A percentile compares a stretch with the other conserved stretches of the same genome.
Evolutionary conservation across 192 early-diverging fungal genomes (phyloP).

Genomic region (Gigaspora rosea): DNA sequence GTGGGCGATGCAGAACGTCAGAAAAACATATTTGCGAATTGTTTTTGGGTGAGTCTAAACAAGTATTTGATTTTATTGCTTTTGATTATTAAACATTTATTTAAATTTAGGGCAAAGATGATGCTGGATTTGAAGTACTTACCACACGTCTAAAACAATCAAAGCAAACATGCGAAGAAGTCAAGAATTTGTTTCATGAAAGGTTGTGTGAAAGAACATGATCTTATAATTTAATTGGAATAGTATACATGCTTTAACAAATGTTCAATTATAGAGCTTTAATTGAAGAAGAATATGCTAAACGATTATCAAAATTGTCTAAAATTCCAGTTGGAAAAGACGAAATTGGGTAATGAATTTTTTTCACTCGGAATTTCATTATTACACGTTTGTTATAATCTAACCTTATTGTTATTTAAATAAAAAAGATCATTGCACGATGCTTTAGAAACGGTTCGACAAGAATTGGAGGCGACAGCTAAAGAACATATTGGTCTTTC

Average conservation of each 20-base stretch:
- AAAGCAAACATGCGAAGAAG: conserved; percentile 69
- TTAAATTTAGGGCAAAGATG: conserved; percentile 58
- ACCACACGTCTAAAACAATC: conserved; percentile 67
- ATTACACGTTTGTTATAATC: neutral
- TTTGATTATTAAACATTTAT: neutral
- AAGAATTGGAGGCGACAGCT: conserved; percentile 65
- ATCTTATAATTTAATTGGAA: too few species aligned
- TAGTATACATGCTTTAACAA: too few species aligned
- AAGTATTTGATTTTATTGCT: too few species aligned
- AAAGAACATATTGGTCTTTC: conserved; percentile 65
- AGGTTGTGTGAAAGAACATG: conserved; percentile 37
- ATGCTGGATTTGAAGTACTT: conserved; percentile 67
- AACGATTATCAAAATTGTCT: conserved; percentile 61
- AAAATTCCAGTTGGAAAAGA: conserved; percentile 64
- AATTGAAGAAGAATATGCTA: conserved; percentile 73
- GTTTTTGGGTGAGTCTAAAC: conserved; percentile 24
- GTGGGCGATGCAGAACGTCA: neutral
- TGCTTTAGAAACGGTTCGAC: conserved; percentile 56
- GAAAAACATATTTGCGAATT: conserved; percentile 18
- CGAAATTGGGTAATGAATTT: conserved; percentile 59
- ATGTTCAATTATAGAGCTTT: conserved; percentile 46
- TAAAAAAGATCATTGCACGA: conserved; percentile 54
- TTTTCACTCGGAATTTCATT: neutral
- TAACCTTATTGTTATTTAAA: neutral
- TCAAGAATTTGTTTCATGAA: conserved; percentile 59